Base-by-base conservation (phyloP, 176 grass and related monocot species). In the Aegilops bicornis region DNA sequence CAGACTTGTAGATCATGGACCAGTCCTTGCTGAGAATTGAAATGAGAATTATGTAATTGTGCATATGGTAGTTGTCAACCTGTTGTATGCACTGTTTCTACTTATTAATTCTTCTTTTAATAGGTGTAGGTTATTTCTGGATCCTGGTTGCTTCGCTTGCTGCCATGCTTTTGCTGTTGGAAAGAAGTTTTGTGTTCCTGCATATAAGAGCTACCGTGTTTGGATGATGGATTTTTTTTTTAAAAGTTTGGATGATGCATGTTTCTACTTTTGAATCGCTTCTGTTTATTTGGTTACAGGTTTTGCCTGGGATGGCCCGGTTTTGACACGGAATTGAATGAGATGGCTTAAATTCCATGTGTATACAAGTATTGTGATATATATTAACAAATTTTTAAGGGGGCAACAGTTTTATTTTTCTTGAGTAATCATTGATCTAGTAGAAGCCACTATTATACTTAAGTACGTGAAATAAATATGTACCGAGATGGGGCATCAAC, bases 1-100 rank as follows among this genome's bases (percentile, higher is more conserved):
- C 62, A 70, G 88, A 86, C 39, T 6, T 87, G 81, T 80, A 84
- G 58, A 84, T 80, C 43, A 27, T 83, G 80, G 15, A 82, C 36
- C 27, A 48, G 20, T 27, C 10, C 43, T 43, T 8, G 37, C 22
- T 37, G 80, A 29, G 43, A 74, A 42, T 66, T 85, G 24, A 40
- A 40, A 67, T 7, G 22, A 67, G 14, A 85, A 48, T 85, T 37
- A 64, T 85, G 19, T 50, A 64, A 48, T 81, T 75, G 25, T 35
- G 58, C 27, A 64, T 27, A 84, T 33, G 23, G 82, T 76, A 20
- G 60, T 47, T 47, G 43, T 13, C 14, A 47, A 47, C 43, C 11
- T 66, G 20, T 1, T 84, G 29, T 66, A 25, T 77, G 73, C 11
- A 6, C 2, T 31, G 12, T 24, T 29, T 65, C 11, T 23, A 2